Conservation (phyloP, 192 early-diverging fungal genomes). For the Backusella parvicylindrica region DNA sequence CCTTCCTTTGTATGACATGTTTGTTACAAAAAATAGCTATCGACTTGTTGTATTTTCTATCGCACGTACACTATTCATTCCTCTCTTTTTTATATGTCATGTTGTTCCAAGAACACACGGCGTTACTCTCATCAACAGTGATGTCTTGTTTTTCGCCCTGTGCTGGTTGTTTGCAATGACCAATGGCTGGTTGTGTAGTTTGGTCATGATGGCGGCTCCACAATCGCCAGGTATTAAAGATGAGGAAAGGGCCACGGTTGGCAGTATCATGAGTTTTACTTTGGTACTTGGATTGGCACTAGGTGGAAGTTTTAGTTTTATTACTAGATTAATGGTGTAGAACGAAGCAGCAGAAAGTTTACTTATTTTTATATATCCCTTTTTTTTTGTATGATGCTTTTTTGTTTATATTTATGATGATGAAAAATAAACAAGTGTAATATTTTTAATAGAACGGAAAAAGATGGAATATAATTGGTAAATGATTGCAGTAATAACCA, state of each 20-base stretch:
- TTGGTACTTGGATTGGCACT: conserved; percentile 63
- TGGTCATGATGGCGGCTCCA: conserved; percentile 61
- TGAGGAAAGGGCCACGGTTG: conserved; percentile 43
- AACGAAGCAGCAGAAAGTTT: background rate
- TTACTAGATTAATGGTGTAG: conserved; percentile 34
- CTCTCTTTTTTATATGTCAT: conserved; percentile 52
- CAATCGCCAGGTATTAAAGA: conserved; percentile 15
- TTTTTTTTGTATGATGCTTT: background rate
- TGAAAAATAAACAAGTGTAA: background rate
- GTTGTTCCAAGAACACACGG: background rate
- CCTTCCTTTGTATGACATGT: conserved; percentile 45
- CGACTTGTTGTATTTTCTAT: conserved; percentile 42
- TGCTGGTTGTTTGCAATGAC: conserved; percentile 58
- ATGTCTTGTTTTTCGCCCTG: conserved; percentile 48
- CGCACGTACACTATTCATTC: conserved; percentile 55
- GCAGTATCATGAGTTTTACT: conserved; percentile 63
- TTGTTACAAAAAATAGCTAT: conserved; percentile 45
- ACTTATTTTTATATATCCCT: background rate
- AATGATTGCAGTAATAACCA: background rate
- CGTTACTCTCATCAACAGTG: conserved; percentile 37
- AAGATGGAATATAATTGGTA: background rate
- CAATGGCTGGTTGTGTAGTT: conserved; percentile 64
- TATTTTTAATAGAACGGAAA: conserved; percentile 2
- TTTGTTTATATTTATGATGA: conserved; percentile 2
- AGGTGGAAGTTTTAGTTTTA: conserved; percentile 58